Evolutionary conservation across 164 flowering plant species (phyloP).

Genomic region (Sedum album): DNA sequence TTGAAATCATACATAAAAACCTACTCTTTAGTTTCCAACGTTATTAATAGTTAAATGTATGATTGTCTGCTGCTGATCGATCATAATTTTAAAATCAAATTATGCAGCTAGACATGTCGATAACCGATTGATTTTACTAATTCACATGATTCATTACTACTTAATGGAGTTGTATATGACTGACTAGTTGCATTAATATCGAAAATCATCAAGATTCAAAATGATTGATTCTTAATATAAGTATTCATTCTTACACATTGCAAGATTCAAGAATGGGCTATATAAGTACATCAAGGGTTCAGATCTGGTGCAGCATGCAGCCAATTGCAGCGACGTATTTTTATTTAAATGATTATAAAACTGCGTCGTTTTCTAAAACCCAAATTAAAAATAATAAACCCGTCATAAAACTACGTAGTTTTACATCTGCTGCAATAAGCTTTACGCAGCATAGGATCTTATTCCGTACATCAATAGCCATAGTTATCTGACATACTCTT

Average conservation of each 20-base stretch:
- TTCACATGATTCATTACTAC: background rate
- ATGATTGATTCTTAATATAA: background rate
- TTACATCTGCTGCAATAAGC: too few relatives aligned
- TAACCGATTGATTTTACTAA: background rate
- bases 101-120: background rate
- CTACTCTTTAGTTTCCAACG: background rate
- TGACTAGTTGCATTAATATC: background rate
- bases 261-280: constrained; percentile 1
- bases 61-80: background rate
- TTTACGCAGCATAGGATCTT: too few relatives aligned
- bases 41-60: background rate
- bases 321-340: too few relatives aligned
- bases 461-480: background rate
- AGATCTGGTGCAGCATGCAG: too few relatives aligned
- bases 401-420: too few relatives aligned
- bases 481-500: background rate
- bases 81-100: background rate
- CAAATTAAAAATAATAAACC: too few relatives aligned
- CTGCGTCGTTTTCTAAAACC: too few relatives aligned
- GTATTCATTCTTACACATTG: background rate
- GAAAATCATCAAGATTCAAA: background rate
- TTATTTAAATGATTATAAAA: too few relatives aligned
- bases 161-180: background rate
- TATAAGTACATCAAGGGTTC: background rate
- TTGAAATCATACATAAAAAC: too few relatives aligned